Percentiles rank a stretch among this genome's conserved stretches.
These are phyloP conservation scores for Fagus sylvatica DNA, from an alignment of 306 rosid genomes.

Conservation along the genomic window DNA sequence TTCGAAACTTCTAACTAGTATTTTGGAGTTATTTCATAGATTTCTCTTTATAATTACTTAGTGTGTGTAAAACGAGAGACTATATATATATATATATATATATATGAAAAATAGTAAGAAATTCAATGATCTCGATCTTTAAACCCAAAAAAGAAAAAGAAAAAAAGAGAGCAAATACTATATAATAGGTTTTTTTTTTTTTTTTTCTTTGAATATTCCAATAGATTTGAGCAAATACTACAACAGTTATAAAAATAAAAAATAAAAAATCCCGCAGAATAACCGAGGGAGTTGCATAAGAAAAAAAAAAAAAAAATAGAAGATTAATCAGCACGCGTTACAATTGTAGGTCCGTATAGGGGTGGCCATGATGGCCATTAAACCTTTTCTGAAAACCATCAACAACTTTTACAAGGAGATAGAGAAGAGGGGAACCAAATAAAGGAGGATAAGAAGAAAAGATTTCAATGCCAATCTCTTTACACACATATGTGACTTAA, in stretches of 20 bases:
- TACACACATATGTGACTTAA: slow-evolving; percentile 57
- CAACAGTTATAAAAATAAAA: neutral
- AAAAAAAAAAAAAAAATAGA: slow-evolving; percentile 18
- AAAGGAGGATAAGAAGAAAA: neutral
- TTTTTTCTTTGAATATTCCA: too few relatives aligned
- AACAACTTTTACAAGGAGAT: slow-evolving; percentile 41
- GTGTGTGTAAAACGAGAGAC: too few relatives aligned
- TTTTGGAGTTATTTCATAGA: too few relatives aligned
- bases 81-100: too few relatives aligned
- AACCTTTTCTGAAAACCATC: slow-evolving; percentile 61
- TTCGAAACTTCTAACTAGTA: too few relatives aligned
- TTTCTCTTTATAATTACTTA: too few relatives aligned
- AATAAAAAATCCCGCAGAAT: slow-evolving; percentile 19
- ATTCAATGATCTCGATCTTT: too few relatives aligned
- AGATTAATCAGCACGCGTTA: slow-evolving; percentile 48
- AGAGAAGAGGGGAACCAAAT: slow-evolving; percentile 5
- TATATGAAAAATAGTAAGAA: too few relatives aligned
- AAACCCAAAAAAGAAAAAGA: too few relatives aligned
- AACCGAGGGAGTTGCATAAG: slow-evolving; percentile 24
- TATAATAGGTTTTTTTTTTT: too few relatives aligned
- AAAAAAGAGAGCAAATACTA: too few relatives aligned
- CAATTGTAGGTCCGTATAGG: slow-evolving; percentile 62
- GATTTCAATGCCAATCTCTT: slow-evolving; percentile 68
- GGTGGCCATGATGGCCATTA: slow-evolving; percentile 75
- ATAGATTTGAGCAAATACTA: neutral